Conservation (phyloP, 148 eudicot genomes). For the Cornus controversa region DNA sequence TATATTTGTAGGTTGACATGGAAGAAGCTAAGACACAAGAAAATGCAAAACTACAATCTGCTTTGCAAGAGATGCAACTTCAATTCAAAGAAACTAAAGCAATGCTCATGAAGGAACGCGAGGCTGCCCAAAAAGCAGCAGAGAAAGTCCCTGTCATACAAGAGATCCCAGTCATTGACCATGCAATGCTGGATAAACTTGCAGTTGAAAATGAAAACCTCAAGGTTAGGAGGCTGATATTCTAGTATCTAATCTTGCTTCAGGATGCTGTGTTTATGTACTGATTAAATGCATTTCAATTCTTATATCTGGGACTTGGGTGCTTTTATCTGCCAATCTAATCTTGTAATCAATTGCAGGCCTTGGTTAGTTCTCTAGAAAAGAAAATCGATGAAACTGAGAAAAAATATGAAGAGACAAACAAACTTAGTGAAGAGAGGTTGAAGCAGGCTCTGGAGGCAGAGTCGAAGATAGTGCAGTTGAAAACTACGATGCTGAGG, state of each 20-base stretch:
- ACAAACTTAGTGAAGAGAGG: constrained; percentile 87
- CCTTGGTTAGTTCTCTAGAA: constrained; percentile 77
- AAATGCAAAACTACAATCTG: constrained; percentile 66
- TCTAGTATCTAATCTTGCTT: constrained; percentile 4
- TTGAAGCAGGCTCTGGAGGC: constrained; percentile 88
- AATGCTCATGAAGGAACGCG: constrained; percentile 67
- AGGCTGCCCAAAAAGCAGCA: constrained; percentile 58
- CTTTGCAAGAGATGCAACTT: constrained; percentile 70
- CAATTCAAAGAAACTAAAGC: constrained; percentile 75
- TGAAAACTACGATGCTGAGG: constrained; percentile 91
- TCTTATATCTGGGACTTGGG: neutral
- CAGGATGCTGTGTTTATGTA: neutral
- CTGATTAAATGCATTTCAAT: neutral
- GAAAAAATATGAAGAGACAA: constrained; percentile 88
- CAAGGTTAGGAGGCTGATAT: constrained; percentile 49
- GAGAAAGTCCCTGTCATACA: constrained; percentile 71
- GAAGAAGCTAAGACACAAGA: constrained; percentile 95
- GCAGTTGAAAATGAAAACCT: constrained; percentile 84
- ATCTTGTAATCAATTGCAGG: constrained; percentile 40
- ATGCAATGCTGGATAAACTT: constrained; percentile 63
- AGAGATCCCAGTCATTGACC: constrained; percentile 86
- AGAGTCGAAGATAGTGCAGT: constrained; percentile 71
- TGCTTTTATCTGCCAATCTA: constrained; percentile 6
- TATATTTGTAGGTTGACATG: constrained; percentile 64
- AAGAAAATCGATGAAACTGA: constrained; percentile 83